Conservation (phyloP, 1,139 yeast species). For the Saccharomyces pastorianus region DNA sequence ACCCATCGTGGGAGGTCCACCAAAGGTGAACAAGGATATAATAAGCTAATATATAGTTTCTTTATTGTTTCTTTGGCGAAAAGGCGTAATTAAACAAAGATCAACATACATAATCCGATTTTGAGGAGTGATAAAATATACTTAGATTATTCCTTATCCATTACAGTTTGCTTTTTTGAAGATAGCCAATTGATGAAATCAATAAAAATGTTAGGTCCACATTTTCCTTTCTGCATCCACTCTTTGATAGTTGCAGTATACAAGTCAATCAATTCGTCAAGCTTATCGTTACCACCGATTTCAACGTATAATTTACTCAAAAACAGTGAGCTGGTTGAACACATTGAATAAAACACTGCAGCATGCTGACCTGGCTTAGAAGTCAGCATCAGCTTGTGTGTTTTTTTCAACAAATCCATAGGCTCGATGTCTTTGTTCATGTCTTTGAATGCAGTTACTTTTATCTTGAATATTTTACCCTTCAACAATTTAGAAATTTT, state of each 20-base stretch:
- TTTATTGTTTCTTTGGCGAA: background rate
- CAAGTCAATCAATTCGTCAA: constrained; percentile 43
- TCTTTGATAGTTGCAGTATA: constrained; percentile 48
- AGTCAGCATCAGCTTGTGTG: constrained; percentile 30
- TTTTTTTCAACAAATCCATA: constrained; percentile 12
- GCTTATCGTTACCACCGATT: constrained; percentile 15
- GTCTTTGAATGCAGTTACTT: constrained; percentile 18
- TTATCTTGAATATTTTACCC: constrained; percentile 51
- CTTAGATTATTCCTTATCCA: background rate
- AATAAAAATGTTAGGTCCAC: constrained; percentile 56
- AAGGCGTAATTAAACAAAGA: background rate
- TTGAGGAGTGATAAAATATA: background rate
- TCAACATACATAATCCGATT: background rate
- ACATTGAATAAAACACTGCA: constrained; percentile 19
- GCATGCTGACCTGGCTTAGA: constrained; percentile 28
- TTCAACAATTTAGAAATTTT: constrained; percentile 70
- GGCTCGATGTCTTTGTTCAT: constrained; percentile 14
- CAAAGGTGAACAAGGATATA: constrained; percentile 13
- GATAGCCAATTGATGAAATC: constrained; percentile 79
- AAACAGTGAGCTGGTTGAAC: constrained; percentile 40
- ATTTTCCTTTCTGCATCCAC: constrained; percentile 54
- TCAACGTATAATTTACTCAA: constrained; percentile 48
- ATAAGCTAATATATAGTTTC: constrained; percentile 13
- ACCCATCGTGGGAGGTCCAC: constrained; percentile 29
- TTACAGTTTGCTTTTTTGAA: constrained; percentile 31